Evolutionary conservation across 2,329 filamentous ascomycete species (phyloP), one percentile per base, ranked within the genome.

Genomic region (Fusarium nematophilum): DNA sequence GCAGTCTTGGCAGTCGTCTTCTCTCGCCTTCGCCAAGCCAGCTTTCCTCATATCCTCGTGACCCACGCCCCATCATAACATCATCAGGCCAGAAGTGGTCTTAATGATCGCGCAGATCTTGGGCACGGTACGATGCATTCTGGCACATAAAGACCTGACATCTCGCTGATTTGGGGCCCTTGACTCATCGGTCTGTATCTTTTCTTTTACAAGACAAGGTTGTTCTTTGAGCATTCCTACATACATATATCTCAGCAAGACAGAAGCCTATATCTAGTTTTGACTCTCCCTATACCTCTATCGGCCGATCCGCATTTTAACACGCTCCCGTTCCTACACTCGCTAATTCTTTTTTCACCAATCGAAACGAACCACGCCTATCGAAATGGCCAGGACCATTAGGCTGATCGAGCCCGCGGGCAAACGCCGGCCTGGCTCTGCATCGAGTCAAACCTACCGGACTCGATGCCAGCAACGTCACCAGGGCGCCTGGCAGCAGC

Each of bases 61-160:
- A 45, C 6, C 21, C 4, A 6, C 21, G 21, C 21, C 4, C 4
- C 21, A 21, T 26, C 13, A 26, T 44, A 36, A 38, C 6, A 7
- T 9, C 33, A 34, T 53, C 27, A 23, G 25, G 26, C 25, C 53
- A 57, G 33, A 46, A 37, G 30, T 64, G 50, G 43, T 26, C 30
- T 53, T 29, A 39, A 21, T 17, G 27, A 37, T 54, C 29, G 40
- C 30, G 40, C 33, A 45, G 43, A 55, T 59, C 47, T 42, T 44
- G 42, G 43, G 40, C 27, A 29, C 18, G 36, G 6, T 14, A 15
- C 10, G 14, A 55, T 44, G 38, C 9, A 33, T 25, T 26, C 7
- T 25, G 10, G 6, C 21, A 21, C 6, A 21, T 21, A 21, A 21
- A 21, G 21, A 21, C 21, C 21, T 21, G 21, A 21, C 21, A 21